A percentile compares a stretch with the other conserved stretches of the same genome.
Evolutionary conservation across 1,284 basidiomycete species (phyloP).

Genomic region (Ceratobasidium papillatum): DNA sequence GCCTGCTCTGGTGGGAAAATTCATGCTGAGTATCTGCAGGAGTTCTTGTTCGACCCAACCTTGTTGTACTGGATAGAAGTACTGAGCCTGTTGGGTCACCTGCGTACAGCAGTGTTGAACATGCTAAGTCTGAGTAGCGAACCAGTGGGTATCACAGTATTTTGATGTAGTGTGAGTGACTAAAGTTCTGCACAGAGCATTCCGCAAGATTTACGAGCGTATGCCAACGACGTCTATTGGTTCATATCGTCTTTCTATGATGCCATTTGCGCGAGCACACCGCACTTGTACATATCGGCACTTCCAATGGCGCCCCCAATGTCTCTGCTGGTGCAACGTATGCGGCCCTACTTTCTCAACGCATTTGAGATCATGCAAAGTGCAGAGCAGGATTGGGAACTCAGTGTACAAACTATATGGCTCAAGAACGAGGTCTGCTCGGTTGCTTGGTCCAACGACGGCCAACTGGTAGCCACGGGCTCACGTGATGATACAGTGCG

Average conservation of each 20-base stretch:
- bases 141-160: slow-evolving; percentile 10
- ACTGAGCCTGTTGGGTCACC: slow-evolving; percentile 25
- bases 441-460: too few species aligned
- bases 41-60: neutral
- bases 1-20: neutral
- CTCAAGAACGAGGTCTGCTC: too few species aligned
- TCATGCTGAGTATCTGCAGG: too few species aligned
- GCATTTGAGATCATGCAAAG: too few species aligned
- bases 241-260: slow-evolving; percentile 4
- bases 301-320: neutral
- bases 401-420: too few species aligned
- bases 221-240: neutral
- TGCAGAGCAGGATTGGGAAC: too few species aligned
- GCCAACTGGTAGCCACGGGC: too few species aligned
- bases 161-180: too few species aligned
- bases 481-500: too few species aligned
- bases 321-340: neutral
- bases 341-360: neutral
- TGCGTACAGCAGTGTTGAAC: neutral
- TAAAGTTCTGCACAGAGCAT: too few species aligned
- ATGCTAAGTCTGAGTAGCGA: neutral
- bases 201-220: too few species aligned
- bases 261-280: neutral
- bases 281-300: slow-evolving; percentile 11
- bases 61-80: slow-evolving; percentile 38